Evolutionary conservation across 2,329 filamentous ascomycete genomes (phyloP).

Genomic region (Claviceps maximensis): DNA sequence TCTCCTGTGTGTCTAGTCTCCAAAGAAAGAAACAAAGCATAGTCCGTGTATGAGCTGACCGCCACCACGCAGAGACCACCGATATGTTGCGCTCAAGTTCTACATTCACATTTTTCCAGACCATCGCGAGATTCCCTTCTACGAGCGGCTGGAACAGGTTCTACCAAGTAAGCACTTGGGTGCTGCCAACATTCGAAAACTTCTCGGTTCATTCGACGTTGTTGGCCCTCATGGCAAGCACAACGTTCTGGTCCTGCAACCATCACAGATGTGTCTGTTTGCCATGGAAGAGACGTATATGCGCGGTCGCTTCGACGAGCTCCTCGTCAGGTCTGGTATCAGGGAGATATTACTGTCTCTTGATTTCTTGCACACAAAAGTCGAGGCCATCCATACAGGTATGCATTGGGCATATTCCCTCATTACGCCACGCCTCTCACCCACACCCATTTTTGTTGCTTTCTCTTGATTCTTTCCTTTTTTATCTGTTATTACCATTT

Average conservation of each 20-base stretch:
- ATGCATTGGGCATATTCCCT: too few species aligned
- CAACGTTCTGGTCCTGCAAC: background rate
- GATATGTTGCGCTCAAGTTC: background rate
- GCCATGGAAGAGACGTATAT: background rate
- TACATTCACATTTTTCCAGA: background rate
- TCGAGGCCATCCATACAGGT: background rate
- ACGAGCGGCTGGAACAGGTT: background rate
- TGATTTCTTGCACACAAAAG: background rate
- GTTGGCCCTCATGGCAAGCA: background rate
- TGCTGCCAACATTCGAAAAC: background rate
- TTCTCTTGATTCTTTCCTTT: background rate
- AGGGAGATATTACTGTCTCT: background rate
- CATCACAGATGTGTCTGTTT: background rate
- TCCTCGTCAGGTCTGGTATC: background rate
- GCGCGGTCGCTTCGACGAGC: background rate
- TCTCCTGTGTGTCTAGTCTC: constrained; percentile 14
- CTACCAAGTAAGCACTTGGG: background rate
- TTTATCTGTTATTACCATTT: background rate
- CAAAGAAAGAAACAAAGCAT: background rate
- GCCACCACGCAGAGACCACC: background rate
- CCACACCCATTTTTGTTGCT: background rate
- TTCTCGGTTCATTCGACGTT: background rate
- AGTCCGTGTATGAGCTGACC: background rate
- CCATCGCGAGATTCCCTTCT: background rate
- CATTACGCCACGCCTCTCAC: too few species aligned